Conservation (phyloP, 2,329 filamentous ascomycete genomes). For the Fusarium sp. region DNA sequence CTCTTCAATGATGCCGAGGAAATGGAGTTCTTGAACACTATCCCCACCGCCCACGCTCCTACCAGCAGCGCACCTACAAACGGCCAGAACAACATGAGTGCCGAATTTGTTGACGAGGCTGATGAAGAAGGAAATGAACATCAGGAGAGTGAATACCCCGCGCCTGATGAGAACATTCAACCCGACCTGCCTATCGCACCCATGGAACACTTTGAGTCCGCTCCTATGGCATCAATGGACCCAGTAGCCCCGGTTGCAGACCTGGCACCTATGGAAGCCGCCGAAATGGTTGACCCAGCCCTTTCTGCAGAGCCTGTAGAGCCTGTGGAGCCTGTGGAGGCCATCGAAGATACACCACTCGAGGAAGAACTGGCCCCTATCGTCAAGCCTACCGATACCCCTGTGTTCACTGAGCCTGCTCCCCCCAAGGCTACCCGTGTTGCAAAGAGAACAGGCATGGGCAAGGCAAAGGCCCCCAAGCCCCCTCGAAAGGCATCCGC, state of each 20-base stretch:
- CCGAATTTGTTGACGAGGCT: slow-evolving; percentile 51
- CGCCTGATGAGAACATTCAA: slow-evolving; percentile 44
- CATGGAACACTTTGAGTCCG: slow-evolving; percentile 45
- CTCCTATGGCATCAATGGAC: slow-evolving; percentile 34
- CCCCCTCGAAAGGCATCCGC: slow-evolving; percentile 37
- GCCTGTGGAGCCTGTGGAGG: slow-evolving; percentile 12
- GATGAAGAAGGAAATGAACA: slow-evolving; percentile 46
- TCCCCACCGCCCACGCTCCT: slow-evolving; percentile 32
- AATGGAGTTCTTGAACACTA: slow-evolving; percentile 49
- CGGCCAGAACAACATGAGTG: slow-evolving; percentile 40
- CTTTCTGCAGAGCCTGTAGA: slow-evolving; percentile 36
- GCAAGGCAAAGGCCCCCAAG: slow-evolving; percentile 38
- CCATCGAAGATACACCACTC: background rate
- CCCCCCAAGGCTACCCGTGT: slow-evolving; percentile 47
- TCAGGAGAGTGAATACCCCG: slow-evolving; percentile 29
- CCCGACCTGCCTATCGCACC: slow-evolving; percentile 49
- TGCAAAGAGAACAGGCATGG: slow-evolving; percentile 45
- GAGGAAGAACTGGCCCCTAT: slow-evolving; percentile 26
- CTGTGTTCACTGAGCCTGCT: slow-evolving; percentile 41
- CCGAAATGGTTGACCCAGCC: slow-evolving; percentile 42
- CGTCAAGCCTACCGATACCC: slow-evolving; percentile 22
- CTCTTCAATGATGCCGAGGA: slow-evolving; percentile 53
- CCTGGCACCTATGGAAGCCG: slow-evolving; percentile 23
- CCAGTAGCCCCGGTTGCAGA: slow-evolving; percentile 22
- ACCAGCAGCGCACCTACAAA: slow-evolving; percentile 19